Conservation (phyloP, 148 eudicot species). For the Spergularia marina region DNA sequence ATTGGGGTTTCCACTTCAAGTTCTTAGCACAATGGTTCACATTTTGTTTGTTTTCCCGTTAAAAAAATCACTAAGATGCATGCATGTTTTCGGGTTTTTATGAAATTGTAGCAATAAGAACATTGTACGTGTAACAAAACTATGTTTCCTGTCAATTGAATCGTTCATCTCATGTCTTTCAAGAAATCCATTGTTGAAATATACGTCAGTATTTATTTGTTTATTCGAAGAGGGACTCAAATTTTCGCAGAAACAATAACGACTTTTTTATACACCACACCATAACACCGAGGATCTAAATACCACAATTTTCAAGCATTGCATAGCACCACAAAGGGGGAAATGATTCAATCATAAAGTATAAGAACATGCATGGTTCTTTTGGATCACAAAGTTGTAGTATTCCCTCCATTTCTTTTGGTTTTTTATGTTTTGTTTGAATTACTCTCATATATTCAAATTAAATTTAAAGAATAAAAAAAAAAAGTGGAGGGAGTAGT, state of each 20-base stretch:
- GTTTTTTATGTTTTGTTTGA: too few relatives aligned
- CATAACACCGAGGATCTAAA: not conserved
- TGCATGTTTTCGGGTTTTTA: not conserved
- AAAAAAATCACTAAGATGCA: not conserved
- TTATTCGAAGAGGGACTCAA: not conserved
- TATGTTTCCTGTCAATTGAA: too few relatives aligned
- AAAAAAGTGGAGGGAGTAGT: not conserved
- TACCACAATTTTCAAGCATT: not conserved
- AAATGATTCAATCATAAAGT: not conserved
- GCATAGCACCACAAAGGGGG: not conserved
- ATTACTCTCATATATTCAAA: too few relatives aligned
- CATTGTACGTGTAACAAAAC: too few relatives aligned
- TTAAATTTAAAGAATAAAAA: too few relatives aligned
- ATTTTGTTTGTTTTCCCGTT: not conserved
- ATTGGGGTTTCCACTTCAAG: not conserved
- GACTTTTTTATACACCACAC: too few relatives aligned
- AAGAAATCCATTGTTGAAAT: too few relatives aligned
- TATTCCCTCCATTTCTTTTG: too few relatives aligned
- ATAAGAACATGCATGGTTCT: not conserved
- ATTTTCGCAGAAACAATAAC: not conserved
- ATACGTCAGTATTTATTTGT: not conserved
- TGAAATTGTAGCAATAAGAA: not conserved
- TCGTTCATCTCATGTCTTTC: too few relatives aligned
- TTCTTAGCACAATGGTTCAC: not conserved
- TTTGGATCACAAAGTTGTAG: not conserved